Evolutionary conservation across 148 eudicot genomes (phyloP).

Genomic region (Chenopodium suecicum): DNA sequence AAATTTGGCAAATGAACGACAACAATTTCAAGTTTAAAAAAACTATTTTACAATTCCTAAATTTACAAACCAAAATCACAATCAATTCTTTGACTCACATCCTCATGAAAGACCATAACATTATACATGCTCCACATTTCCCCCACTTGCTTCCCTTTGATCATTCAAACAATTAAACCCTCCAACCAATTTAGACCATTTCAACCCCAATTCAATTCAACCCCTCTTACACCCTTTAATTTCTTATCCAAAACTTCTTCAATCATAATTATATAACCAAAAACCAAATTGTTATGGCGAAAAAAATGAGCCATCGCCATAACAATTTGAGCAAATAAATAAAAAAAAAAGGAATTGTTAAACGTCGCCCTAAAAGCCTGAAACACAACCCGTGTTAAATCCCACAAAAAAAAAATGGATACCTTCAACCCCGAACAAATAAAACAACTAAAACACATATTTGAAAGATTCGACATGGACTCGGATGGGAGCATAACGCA

Average conservation of each 20-base stretch:
- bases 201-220: background rate
- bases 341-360: no score
- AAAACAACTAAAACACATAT: constrained; percentile 51
- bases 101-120: background rate
- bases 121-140: constrained; percentile 16
- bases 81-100: background rate
- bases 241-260: background rate
- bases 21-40: constrained; percentile 5
- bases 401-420: constrained; percentile 25
- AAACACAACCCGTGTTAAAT: no score
- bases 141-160: constrained; percentile 25
- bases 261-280: background rate
- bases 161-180: constrained; percentile 17
- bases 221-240: background rate
- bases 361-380: no score
- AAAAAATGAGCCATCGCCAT: no score
- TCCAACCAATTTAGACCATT: background rate
- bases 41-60: background rate
- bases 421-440: constrained; percentile 40
- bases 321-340: no score
- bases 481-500: constrained; percentile 70
- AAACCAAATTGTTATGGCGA: no score
- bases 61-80: background rate
- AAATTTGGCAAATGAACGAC: constrained; percentile 2
- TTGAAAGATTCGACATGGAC: constrained; percentile 69